phyloP scores from a whole-genome alignment of 371 early-diverging fungal species.

The Chytridium lagenaria region DNA sequence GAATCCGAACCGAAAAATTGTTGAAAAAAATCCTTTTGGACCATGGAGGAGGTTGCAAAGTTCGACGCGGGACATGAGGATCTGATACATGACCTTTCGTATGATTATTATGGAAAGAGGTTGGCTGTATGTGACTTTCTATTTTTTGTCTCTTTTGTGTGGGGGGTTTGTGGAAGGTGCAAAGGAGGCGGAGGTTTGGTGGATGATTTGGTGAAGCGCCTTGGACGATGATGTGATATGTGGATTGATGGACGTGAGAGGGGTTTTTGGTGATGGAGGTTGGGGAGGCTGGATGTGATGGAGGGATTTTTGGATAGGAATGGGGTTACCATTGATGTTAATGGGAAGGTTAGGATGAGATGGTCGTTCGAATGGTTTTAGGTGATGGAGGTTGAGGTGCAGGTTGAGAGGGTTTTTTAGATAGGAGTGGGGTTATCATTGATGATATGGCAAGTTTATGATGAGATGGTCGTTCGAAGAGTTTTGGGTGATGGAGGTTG shows the following conservation, averaged over 20 bases:
- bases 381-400: no score
- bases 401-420: no score
- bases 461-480: no score
- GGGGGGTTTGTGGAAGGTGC: background rate
- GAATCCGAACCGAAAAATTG: background rate
- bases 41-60: conserved; percentile 20
- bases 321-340: background rate
- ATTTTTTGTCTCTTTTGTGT: background rate
- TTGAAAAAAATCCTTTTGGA: background rate
- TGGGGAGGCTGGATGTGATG: no score
- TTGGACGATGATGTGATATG: no score
- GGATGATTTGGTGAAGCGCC: background rate
- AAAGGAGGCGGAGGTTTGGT: background rate
- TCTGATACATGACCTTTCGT: conserved; percentile 89
- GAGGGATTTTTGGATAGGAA: background rate
- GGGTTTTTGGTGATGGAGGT: no score
- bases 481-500: no score
- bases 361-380: no score
- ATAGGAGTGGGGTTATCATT: no score
- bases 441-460: no score
- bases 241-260: no score
- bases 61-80: conserved; percentile 83
- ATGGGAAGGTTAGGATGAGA: no score
- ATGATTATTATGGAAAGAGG: conserved; percentile 91
- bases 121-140: conserved; percentile 55